A percentile compares a stretch with the other conserved stretches of the same genome.
These are phyloP conservation scores for Plasmopara viticola DNA, from an alignment of 352 stramenopile genomes.

Conservation along the genomic window DNA sequence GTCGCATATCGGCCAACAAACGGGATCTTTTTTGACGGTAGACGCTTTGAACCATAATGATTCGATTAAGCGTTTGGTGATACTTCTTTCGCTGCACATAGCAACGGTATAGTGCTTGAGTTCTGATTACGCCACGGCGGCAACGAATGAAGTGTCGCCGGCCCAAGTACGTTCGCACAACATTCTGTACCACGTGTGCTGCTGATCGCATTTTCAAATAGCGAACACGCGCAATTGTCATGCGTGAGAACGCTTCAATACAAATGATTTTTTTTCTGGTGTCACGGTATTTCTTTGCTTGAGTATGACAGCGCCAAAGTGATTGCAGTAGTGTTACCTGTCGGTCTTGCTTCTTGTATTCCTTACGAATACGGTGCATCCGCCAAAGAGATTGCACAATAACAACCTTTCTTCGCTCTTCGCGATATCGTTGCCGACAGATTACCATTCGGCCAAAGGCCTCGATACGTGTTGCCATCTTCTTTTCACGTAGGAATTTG, in stretches of 20 bases:
- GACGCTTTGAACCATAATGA: constrained; percentile 75
- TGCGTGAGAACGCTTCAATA: constrained; percentile 59
- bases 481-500: constrained; percentile 77
- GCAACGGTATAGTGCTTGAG: constrained; percentile 64
- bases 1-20: constrained; percentile 39
- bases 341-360: constrained; percentile 37
- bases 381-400: constrained; percentile 74
- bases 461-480: constrained; percentile 83
- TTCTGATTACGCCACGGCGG: constrained; percentile 51
- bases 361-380: constrained; percentile 59
- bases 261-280: constrained; percentile 57
- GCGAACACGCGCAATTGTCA: constrained; percentile 46
- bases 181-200: constrained; percentile 57
- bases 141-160: constrained; percentile 55
- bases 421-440: constrained; percentile 52
- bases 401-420: constrained; percentile 63
- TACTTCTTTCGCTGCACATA: constrained; percentile 64
- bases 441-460: constrained; percentile 82
- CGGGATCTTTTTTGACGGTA: constrained; percentile 58
- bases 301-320: constrained; percentile 65
- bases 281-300: constrained; percentile 47
- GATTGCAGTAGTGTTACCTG: constrained; percentile 74
- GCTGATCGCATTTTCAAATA: constrained; percentile 50
- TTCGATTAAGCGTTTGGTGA: constrained; percentile 24
- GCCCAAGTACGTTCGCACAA: constrained; percentile 66